Percentiles rank a stretch among this genome's conserved stretches.
These are phyloP conservation scores for Groenewaldozyma tartarivorans DNA, from an alignment of 805 yeast species.

Conservation along the genomic window DNA sequence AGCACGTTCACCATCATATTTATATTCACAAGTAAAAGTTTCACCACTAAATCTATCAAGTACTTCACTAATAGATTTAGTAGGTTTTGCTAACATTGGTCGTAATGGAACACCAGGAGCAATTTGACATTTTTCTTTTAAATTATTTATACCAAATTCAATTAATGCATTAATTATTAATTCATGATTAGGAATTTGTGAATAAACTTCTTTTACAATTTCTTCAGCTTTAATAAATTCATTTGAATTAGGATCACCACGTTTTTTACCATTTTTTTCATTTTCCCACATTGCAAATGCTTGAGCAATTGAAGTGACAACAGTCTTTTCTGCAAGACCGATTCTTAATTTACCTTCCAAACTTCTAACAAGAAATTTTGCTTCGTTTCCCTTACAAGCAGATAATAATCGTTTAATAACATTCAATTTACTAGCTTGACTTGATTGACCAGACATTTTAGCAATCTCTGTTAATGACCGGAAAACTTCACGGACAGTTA, in stretches of 20 bases:
- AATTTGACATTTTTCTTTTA: slow-evolving; percentile 60
- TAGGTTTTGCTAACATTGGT: slow-evolving; percentile 98
- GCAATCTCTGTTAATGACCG: slow-evolving; percentile 70
- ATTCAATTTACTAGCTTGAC: slow-evolving; percentile 69
- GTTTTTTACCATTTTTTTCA: slow-evolving; percentile 20
- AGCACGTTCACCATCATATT: slow-evolving; percentile 97
- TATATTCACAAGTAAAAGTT: slow-evolving; percentile 89
- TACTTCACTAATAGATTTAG: slow-evolving; percentile 86
- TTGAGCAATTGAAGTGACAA: slow-evolving; percentile 72
- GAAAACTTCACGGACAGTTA: slow-evolving; percentile 68
- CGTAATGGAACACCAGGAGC: slow-evolving; percentile 91
- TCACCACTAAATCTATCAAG: slow-evolving; percentile 79
- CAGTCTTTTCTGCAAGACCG: slow-evolving; percentile 90
- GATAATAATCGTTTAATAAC: slow-evolving; percentile 77
- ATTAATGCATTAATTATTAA: slow-evolving; percentile 58
- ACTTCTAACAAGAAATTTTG: slow-evolving; percentile 82
- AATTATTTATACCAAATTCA: slow-evolving; percentile 54
- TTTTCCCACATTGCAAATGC: slow-evolving; percentile 63
- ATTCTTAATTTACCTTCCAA: slow-evolving; percentile 89
- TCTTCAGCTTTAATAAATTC: slow-evolving; percentile 60
- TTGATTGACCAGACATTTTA: slow-evolving; percentile 62
- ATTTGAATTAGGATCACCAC: slow-evolving; percentile 30
- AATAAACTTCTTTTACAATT: slow-evolving; percentile 71
- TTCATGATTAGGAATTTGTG: slow-evolving; percentile 86
- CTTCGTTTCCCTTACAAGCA: slow-evolving; percentile 77